Evolutionary conservation across 345 rosid species (phyloP).

Genomic region (Orychophragmus violaceus): DNA sequence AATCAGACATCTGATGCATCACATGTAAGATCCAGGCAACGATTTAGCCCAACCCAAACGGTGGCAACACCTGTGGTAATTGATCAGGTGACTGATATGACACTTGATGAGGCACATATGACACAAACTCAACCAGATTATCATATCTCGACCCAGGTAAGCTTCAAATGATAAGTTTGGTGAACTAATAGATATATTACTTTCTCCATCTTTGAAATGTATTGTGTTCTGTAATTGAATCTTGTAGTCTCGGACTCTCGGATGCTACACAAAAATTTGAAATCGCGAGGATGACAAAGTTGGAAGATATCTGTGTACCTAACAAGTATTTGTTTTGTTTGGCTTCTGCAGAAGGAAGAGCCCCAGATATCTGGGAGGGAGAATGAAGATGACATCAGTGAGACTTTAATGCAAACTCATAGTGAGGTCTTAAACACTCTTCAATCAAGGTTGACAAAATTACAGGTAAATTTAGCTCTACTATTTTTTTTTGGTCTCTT

Average conservation of each 20-base stretch:
- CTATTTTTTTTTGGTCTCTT: background rate
- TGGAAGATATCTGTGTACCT: background rate
- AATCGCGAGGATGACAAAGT: background rate
- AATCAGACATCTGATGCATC: constrained; percentile 15
- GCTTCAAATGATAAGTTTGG: background rate
- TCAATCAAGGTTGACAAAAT: constrained; percentile 79
- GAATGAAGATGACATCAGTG: constrained; percentile 41
- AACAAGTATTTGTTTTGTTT: constrained; percentile 17
- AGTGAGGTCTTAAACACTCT: constrained; percentile 66
- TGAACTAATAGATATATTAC: background rate
- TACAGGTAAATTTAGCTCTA: constrained; percentile 57
- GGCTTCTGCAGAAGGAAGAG: constrained; percentile 49
- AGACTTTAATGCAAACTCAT: constrained; percentile 69
- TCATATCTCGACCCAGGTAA: constrained; percentile 24
- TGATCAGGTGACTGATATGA: constrained; percentile 24
- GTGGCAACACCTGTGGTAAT: constrained; percentile 2
- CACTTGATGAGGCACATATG: constrained; percentile 25
- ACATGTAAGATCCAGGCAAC: constrained; percentile 23
- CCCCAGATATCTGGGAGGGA: constrained; percentile 56
- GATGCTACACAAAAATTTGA: background rate
- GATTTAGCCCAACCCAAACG: constrained; percentile 20
- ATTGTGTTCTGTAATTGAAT: background rate
- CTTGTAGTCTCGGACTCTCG: background rate
- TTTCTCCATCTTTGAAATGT: background rate
- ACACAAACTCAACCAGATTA: constrained; percentile 16